Base-by-base conservation (phyloP, 1,139 yeast genomes). In the Suhomyces bokatorum region DNA sequence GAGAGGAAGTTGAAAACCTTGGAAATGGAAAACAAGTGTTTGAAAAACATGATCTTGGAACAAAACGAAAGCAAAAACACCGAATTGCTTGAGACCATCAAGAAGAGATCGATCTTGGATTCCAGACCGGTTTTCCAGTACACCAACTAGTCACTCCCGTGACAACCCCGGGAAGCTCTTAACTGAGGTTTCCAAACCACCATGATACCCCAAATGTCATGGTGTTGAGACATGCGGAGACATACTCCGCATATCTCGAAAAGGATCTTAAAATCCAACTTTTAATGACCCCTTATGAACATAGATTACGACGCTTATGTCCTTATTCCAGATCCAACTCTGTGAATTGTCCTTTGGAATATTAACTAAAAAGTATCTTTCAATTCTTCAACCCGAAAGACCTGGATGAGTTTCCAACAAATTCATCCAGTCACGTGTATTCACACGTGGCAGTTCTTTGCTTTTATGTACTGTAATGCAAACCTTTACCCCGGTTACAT, bases 1-100 rank as follows among this genome's bases (percentile, higher is more conserved):
- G 80, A 77, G 52, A 65, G 66, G 53, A 72, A 70, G 50, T 67
- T 78, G 50, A 70, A 69, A 56, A 69, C 76, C 29, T 59, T 78
- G 51, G 95, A 88, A 64, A 83, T 86, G 85, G 97, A 89, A 66
- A 89, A 89, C 70, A 80, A 81, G 58, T 76, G 93, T 67, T 73
- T 78, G 47, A 75, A 73, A 58, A 72, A 70, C 51, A 62, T 79
- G 53, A 71, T 79, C 22, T 62, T 75, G 40, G 75, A 77, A 55
- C 75, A 77, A 58, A 62, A 60, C 55, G 81, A 77, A 53, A 64
- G 69, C 46, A 68, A 69, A 54, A 70, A 70, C 55, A 55, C 59
- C 35, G 70, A 69, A 45, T 62, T 73, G 46, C 64, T 74, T 51
- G 75, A 73, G 49, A 55, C 56, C 39, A 73, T 74, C 50, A 74